These are phyloP conservation scores for Schizosaccharomyces versatilis DNA, from an alignment of 1,139 yeast species.

Conservation along the genomic window DNA sequence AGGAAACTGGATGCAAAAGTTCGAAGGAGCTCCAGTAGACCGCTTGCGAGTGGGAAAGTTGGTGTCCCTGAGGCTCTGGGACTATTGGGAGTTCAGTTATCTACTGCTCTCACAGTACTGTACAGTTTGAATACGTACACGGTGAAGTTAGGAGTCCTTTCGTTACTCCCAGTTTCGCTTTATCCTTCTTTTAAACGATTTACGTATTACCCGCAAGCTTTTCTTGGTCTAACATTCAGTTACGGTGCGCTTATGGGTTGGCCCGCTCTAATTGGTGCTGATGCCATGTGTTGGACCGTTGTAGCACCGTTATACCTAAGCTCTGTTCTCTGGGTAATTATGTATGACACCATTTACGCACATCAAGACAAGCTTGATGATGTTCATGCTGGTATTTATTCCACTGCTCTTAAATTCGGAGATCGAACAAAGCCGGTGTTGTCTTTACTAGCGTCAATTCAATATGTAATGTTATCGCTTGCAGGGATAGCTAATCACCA, in stretches of 20 bases:
- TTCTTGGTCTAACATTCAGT: slow-evolving; percentile 57
- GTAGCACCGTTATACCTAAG: slow-evolving; percentile 61
- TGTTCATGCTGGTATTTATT: slow-evolving; percentile 69
- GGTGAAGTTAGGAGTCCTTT: slow-evolving; percentile 58
- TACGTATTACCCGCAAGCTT: slow-evolving; percentile 83
- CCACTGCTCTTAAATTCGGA: slow-evolving; percentile 91
- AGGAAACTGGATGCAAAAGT: slow-evolving; percentile 65
- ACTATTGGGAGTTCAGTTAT: slow-evolving; percentile 54
- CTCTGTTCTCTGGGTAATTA: slow-evolving; percentile 80
- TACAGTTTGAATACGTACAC: slow-evolving; percentile 50
- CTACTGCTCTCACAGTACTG: slow-evolving; percentile 54
- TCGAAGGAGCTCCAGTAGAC: slow-evolving; percentile 68
- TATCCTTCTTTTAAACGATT: slow-evolving; percentile 86
- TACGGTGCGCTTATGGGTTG: slow-evolving; percentile 93
- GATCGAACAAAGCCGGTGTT: slow-evolving; percentile 48
- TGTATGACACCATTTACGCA: slow-evolving; percentile 88
- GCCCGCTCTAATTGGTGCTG: slow-evolving; percentile 82
- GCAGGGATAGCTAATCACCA: slow-evolving; percentile 65
- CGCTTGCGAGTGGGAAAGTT: slow-evolving; percentile 74
- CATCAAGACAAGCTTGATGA: slow-evolving; percentile 91
- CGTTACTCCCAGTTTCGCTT: slow-evolving; percentile 57
- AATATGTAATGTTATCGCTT: slow-evolving; percentile 37
- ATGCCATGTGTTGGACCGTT: slow-evolving; percentile 30
- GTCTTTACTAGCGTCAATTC: slow-evolving; percentile 40
- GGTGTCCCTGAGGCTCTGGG: slow-evolving; percentile 46